Evolutionary conservation across 2,329 filamentous ascomycete genomes (phyloP), one percentile per base, ranked within the genome.

Genomic region (Alternaria sp.): DNA sequence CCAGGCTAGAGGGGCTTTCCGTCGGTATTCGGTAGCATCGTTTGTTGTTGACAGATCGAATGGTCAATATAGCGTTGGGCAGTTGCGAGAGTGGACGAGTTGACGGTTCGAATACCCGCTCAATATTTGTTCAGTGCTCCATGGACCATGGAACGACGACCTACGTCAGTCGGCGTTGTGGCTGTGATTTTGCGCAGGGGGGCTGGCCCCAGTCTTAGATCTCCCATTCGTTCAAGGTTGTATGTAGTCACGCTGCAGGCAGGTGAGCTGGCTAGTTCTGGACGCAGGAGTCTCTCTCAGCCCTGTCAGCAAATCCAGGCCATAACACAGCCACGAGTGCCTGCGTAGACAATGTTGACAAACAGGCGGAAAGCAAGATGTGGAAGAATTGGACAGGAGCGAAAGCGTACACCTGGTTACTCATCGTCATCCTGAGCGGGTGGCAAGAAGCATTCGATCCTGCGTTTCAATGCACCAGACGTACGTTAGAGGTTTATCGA

Each of bases 301-400:
- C 15, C 32, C 15, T 36, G 4, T n/a, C 3, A 9, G 32, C 3
- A 36, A 8, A n/a, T 36, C 13, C 3, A n/a, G 32, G 6, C 13
- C 30, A 36, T 6, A 36, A 4, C 13, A 13, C 13, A 15, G 13
- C 3, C 7, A 7, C 32, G 4, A n/a, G 7, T 4, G 13, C 15
- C 13, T n/a, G 32, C 32, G 15, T 2, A n/a, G 15, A 36, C 4
- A 9, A 9, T 36, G 7, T n/a, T 9, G 32, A 36, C 15, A 0
- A 36, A 15, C 1, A 9, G 7, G 4, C 15, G 1, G 32, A n/a
- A 9, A 36, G 15, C 1, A 36, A 36, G 15, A 0, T 5, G 32
- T 1, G 1, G 32, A n/a, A 36, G 15, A 10, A 3, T 3, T 5
- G 15, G 32, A n/a, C 3, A n/a, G 13, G 0, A 5, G 15, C 4